Conservation (phyloP, 192 early-diverging fungal genomes). For the Ramicandelaber brevisporus region DNA sequence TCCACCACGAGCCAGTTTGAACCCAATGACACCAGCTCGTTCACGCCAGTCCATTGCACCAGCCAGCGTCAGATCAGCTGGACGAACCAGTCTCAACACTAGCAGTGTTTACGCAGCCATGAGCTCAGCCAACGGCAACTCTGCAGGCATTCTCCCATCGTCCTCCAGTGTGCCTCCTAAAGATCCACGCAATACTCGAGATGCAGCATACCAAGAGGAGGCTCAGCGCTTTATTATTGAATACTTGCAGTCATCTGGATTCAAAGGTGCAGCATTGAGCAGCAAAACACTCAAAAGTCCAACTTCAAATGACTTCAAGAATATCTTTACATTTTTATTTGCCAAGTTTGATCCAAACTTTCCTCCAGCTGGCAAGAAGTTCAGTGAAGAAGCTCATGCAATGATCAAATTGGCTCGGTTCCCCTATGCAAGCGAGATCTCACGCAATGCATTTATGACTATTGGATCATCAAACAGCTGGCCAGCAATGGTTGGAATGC, state of each 20-base stretch:
- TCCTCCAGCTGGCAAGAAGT: constrained; percentile 18
- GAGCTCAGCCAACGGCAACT: too few relatives aligned
- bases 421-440: constrained; percentile 6
- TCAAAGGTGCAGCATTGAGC: constrained; percentile 9
- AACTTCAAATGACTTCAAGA: constrained; percentile 23
- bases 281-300: constrained; percentile 18
- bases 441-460: constrained; percentile 18
- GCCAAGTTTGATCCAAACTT: constrained; percentile 21
- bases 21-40: too few relatives aligned
- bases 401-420: constrained; percentile 14
- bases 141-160: too few relatives aligned
- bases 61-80: too few relatives aligned
- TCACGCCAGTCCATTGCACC: too few relatives aligned
- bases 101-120: too few relatives aligned
- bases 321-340: constrained; percentile 35
- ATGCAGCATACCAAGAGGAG: constrained; percentile 18
- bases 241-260: constrained; percentile 22
- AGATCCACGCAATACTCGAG: constrained; percentile 25
- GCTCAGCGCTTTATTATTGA: constrained; percentile 16
- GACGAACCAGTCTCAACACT: too few relatives aligned
- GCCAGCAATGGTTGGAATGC: constrained; percentile 23
- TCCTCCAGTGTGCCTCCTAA: too few relatives aligned
- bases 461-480: constrained; percentile 18
- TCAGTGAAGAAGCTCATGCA: constrained; percentile 26
- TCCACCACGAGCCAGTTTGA: too few relatives aligned